Percentiles rank a stretch among this genome's conserved stretches.
phyloP scores from a whole-genome alignment of 2,329 filamentous ascomycete genomes.

The Sclerotinia nivalis region DNA sequence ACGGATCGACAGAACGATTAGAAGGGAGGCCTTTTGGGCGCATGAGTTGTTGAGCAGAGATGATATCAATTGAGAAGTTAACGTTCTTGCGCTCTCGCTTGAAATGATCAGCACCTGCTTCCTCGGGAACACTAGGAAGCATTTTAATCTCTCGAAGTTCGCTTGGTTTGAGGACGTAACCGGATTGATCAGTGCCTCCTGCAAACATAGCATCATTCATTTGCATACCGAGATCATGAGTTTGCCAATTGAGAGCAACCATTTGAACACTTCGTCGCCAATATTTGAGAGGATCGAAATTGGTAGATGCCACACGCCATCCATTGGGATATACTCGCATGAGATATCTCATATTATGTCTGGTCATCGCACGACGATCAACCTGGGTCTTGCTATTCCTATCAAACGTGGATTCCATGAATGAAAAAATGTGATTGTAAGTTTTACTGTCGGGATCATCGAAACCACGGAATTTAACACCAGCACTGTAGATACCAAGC shows the following conservation, averaged over 20 bases:
- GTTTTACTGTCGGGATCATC: constrained; percentile 74
- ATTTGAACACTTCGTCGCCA: constrained; percentile 97
- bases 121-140: constrained; percentile 51
- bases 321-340: constrained; percentile 93
- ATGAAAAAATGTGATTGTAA: constrained; percentile 94
- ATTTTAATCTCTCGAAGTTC: constrained; percentile 74
- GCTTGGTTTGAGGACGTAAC: constrained; percentile 90
- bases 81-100: constrained; percentile 81
- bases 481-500: constrained; percentile 74
- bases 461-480: constrained; percentile 82
- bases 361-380: constrained; percentile 75
- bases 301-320: constrained; percentile 80
- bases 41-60: constrained; percentile 94
- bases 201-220: constrained; percentile 98
- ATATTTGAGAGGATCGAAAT: constrained; percentile 90
- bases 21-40: constrained; percentile 72
- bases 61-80: constrained; percentile 80
- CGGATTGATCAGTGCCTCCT: constrained; percentile 79
- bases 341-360: constrained; percentile 87
- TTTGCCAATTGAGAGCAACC: constrained; percentile 98
- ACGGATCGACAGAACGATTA: constrained; percentile 81
- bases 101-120: constrained; percentile 54
- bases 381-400: constrained; percentile 74
- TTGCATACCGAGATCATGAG: constrained; percentile 92
- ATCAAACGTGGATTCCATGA: constrained; percentile 86